Evolutionary conservation across 257 asterid genomes (phyloP).

Genomic region (Gardenia jasminoides): DNA sequence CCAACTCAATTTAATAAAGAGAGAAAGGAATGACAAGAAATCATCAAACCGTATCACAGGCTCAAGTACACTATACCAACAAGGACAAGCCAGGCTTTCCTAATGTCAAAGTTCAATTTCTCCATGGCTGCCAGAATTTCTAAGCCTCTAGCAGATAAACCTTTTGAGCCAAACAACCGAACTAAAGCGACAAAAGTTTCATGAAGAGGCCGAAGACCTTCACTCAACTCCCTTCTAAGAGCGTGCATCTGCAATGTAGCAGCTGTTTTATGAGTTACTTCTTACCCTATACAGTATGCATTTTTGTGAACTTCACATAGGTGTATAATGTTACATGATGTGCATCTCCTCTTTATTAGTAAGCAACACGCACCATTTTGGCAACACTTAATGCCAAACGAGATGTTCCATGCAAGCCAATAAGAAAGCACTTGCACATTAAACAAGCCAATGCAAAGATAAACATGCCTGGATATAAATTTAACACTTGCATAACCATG

Average conservation of each 20-base stretch:
- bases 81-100: constrained; percentile 93
- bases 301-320: neutral
- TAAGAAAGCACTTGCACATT: neutral
- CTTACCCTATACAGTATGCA: constrained; percentile 5
- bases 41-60: constrained; percentile 27
- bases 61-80: constrained; percentile 58
- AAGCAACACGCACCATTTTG: neutral
- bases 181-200: constrained; percentile 89
- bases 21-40: constrained; percentile 22
- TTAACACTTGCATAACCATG: too few species aligned
- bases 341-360: neutral
- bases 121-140: constrained; percentile 99
- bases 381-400: neutral
- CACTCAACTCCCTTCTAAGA: constrained; percentile 88
- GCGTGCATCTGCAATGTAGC: constrained; percentile 85
- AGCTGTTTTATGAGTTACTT: neutral
- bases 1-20: constrained; percentile 18
- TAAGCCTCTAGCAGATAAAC: constrained; percentile 79
- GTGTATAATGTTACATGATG: neutral
- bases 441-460: too few species aligned
- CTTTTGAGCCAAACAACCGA: constrained; percentile 88
- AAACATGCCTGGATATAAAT: too few species aligned
- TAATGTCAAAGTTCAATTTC: constrained; percentile 85
- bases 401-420: neutral
- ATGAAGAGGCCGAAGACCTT: constrained; percentile 94